phyloP scores from a whole-genome alignment of 306 rosid species.

The Clitoria ternatea region DNA sequence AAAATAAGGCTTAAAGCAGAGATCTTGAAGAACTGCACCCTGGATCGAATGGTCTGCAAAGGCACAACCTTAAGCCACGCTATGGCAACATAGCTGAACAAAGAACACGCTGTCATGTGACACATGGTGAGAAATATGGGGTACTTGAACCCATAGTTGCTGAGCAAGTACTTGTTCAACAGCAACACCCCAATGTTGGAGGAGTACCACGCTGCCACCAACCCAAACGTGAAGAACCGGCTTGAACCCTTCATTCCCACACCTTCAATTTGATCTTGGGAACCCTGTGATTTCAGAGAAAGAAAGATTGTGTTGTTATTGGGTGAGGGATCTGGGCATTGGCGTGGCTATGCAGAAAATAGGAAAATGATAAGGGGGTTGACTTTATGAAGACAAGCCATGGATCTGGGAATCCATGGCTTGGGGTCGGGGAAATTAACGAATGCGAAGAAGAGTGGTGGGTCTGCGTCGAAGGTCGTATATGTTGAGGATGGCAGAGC shows the following conservation, averaged over 20 bases:
- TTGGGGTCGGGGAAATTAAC: constrained; percentile 21
- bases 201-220: constrained; percentile 86
- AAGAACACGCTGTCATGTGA: constrained; percentile 95
- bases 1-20: constrained; percentile 79
- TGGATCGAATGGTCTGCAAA: constrained; percentile 89
- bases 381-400: constrained; percentile 34
- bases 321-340: constrained; percentile 40
- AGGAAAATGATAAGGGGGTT: background rate
- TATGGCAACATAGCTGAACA: constrained; percentile 86
- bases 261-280: constrained; percentile 23
- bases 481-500: constrained; percentile 38
- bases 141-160: constrained; percentile 96
- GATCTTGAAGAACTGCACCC: constrained; percentile 94
- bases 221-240: constrained; percentile 87
- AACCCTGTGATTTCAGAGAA: constrained; percentile 34
- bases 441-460: background rate
- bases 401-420: constrained; percentile 78
- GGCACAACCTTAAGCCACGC: constrained; percentile 99
- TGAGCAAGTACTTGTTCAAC: constrained; percentile 90
- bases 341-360: too few relatives aligned
- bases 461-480: constrained; percentile 29
- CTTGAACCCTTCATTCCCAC: constrained; percentile 57
- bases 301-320: background rate
- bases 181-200: constrained; percentile 99
- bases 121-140: constrained; percentile 99